These are phyloP conservation scores for Pythium scleroteichum DNA, from an alignment of 352 stramenopile genomes.

Conservation along the genomic window DNA sequence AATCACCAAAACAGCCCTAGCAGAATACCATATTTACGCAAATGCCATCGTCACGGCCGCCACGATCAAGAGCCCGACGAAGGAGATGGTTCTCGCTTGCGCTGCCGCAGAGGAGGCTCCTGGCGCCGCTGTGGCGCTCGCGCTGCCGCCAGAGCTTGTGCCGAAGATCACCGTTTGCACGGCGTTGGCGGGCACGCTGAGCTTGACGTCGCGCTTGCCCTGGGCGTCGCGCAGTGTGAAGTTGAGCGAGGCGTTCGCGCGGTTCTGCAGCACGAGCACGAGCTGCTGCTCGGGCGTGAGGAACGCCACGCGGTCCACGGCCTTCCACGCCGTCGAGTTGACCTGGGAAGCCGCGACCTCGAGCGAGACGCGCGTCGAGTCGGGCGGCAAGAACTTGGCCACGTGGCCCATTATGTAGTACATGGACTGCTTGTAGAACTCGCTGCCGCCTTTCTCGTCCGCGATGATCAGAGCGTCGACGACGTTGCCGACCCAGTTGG, in stretches of 20 bases:
- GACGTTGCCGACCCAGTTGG: slow-evolving; percentile 70
- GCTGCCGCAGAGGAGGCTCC: neutral
- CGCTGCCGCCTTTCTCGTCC: slow-evolving; percentile 44
- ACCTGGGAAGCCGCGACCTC: neutral
- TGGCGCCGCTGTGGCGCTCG: neutral
- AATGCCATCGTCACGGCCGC: neutral
- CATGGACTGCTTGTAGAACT: slow-evolving; percentile 87
- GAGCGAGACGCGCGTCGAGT: slow-evolving; percentile 41
- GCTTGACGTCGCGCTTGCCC: neutral
- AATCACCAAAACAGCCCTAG: neutral
- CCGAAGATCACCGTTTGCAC: slow-evolving; percentile 20
- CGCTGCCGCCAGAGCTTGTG: neutral
- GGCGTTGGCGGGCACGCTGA: slow-evolving; percentile 16
- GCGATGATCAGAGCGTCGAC: slow-evolving; percentile 76
- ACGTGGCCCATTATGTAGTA: slow-evolving; percentile 84
- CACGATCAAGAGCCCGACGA: neutral
- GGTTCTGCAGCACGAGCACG: slow-evolving; percentile 22
- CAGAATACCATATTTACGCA: neutral
- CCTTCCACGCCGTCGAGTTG: neutral
- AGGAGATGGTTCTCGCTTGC: neutral
- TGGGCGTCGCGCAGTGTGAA: slow-evolving; percentile 15
- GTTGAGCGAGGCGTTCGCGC: neutral
- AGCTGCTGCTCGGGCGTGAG: slow-evolving; percentile 17
- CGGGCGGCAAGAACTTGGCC: slow-evolving; percentile 66
- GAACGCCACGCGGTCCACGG: slow-evolving; percentile 23